Conservation (phyloP, 768 basidiomycete genomes). For the Pleurotus ostreatus region DNA sequence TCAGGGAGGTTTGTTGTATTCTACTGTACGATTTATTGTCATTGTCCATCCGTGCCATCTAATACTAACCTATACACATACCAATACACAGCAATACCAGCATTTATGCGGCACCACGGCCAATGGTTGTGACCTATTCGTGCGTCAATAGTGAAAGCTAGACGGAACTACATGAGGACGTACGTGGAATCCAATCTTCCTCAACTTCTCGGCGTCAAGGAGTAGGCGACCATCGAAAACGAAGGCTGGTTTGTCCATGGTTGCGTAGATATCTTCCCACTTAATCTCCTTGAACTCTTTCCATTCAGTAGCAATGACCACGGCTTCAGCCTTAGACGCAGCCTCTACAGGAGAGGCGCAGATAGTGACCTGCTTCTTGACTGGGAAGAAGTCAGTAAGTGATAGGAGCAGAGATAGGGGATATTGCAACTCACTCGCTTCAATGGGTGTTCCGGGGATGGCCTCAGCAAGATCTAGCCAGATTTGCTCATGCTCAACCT, state of each 20-base stretch:
- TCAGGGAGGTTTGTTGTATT: neutral
- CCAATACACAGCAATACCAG: conserved; percentile 9
- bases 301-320: conserved; percentile 98
- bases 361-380: conserved; percentile 88
- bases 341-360: conserved; percentile 77
- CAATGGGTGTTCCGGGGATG: conserved; percentile 57
- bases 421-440: conserved; percentile 52
- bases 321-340: conserved; percentile 83
- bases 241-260: conserved; percentile 98
- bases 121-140: conserved; percentile 53
- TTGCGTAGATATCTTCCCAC: conserved; percentile 80
- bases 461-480: conserved; percentile 77
- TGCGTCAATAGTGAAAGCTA: neutral
- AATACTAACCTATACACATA: no score
- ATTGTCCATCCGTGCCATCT: neutral
- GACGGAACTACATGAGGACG: conserved; percentile 14
- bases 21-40: neutral
- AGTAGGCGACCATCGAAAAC: conserved; percentile 92
- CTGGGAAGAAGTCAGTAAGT: conserved; percentile 30
- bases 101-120: conserved; percentile 28
- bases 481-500: conserved; percentile 83
- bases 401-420: neutral
- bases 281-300: conserved; percentile 92
- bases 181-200: conserved; percentile 88
- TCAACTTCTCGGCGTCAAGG: conserved; percentile 75